Percentiles rank a stretch among this genome's conserved stretches.
These are phyloP conservation scores for Eutrema salsugineum DNA, from an alignment of 441 rosid genomes.

Conservation along the genomic window DNA sequence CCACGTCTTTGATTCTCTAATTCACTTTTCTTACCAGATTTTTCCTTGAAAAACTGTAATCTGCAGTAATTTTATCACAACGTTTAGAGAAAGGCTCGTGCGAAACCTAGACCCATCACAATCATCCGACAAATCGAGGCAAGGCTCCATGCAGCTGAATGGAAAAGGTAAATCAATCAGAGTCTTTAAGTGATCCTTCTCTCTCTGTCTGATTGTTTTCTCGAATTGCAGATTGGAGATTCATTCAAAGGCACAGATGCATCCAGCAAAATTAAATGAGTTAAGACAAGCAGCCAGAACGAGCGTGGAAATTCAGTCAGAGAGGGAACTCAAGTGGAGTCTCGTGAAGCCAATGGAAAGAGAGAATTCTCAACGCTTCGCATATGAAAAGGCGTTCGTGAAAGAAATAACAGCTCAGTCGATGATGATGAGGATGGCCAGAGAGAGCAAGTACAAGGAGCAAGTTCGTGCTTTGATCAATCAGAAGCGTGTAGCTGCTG, in stretches of 20 bases:
- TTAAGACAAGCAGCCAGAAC: slow-evolving; percentile 90
- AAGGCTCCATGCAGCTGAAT: slow-evolving; percentile 91
- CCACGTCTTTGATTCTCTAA: neutral
- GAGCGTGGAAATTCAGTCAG: slow-evolving; percentile 70
- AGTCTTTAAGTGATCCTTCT: neutral
- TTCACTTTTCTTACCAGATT: neutral
- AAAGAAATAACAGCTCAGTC: slow-evolving; percentile 91
- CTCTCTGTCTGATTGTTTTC: neutral
- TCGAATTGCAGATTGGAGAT: slow-evolving; percentile 61
- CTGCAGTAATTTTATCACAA: slow-evolving; percentile 85
- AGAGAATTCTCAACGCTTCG: slow-evolving; percentile 75
- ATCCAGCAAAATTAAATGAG: slow-evolving; percentile 83
- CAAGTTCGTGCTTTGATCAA: slow-evolving; percentile 74
- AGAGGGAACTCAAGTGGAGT: slow-evolving; percentile 81
- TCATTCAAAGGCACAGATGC: slow-evolving; percentile 75
- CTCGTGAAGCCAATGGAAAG: slow-evolving; percentile 86
- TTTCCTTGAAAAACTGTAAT: neutral
- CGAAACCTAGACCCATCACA: slow-evolving; percentile 71
- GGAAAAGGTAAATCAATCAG: slow-evolving; percentile 57
- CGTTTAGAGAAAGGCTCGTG: slow-evolving; percentile 83
- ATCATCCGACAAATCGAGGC: slow-evolving; percentile 79
- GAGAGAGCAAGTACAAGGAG: slow-evolving; percentile 93
- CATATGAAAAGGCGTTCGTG: slow-evolving; percentile 67
- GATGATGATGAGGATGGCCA: slow-evolving; percentile 66
- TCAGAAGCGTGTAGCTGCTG: slow-evolving; percentile 93